Evolutionary conservation across 2,329 filamentous ascomycete genomes (phyloP), one percentile per base, ranked within the genome.

Genomic region (Cercospora sesami): DNA sequence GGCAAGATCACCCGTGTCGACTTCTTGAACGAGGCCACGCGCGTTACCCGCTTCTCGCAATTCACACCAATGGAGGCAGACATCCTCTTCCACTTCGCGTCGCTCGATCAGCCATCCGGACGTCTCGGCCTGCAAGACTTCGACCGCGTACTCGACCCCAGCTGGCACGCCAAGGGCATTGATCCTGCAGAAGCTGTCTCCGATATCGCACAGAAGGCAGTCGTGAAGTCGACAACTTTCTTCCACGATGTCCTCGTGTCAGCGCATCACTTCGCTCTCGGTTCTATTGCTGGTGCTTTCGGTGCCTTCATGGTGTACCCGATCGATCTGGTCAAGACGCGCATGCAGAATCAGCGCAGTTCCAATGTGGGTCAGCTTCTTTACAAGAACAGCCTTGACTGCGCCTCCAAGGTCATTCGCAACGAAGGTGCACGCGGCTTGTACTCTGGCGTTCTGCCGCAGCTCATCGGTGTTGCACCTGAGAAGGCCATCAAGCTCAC

Each of bases 401-500:
- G 95, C 80, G 93, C 94, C 69, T 89, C 87, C 79, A 99, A 98
- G 82, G 94, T 99, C 48, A 84, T 98, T 71, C 89, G 89, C 71
- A 97, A 98, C 77, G 95, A 99, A 81, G 95, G 95, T 66, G 86
- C 96, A 80, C 86, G 85, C 45, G 95, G 95, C 23, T 82, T 99
- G 60, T 99, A 99, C 83, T 96, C 94, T 60, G 95, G 95, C 78
- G 93, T 99, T 21, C 80, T 97, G 63, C 95, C 95, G 10, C 95
- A 99, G 84, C 86, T 99, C 57, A 92, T 99, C 71, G 95, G 95
- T 80, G 95, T 99, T 57, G 95, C 95, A n/a, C 95, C 95, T 1
- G 95, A 99, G 80, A 99, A 99, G 85, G 95, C 95, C 74, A 99
- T 99, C 83, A 99, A 99, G 84, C 88, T 99, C 71, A 99, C 95